Evolutionary conservation across 1,284 basidiomycete genomes (phyloP), one percentile per base, ranked within the genome.

Genomic region (Phaffia rhodozyma): DNA sequence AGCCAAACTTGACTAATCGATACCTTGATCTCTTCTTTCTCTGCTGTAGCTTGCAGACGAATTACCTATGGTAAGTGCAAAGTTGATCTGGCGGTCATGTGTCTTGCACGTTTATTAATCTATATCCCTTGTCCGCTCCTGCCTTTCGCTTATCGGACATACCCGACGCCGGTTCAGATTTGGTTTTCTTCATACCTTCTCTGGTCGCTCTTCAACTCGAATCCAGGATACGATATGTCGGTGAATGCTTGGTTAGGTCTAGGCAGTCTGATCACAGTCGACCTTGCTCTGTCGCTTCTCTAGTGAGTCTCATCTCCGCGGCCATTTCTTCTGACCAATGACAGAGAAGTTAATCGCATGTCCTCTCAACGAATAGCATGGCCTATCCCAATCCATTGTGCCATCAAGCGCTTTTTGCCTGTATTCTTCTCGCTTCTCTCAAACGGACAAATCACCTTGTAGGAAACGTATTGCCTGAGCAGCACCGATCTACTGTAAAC

Each of bases 161-260:
- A 16, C 13, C 38, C 38, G 38, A 53, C 25, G 7, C n/a, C 38
- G 4, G 27, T 49, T n/a, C 47, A 49, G 57, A n/a, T 58, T 30
- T 61, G 60, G 60, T 61, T 61, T 54, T 55, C 60, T 13, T 30
- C 49, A 6, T 61, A 52, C 50, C 25, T 61, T 25, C 50, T 61
- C 49, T 61, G 60, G 60, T 34, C 60, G 27, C 23, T 47, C 20
- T 61, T 61, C 53, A 54, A 61, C 34, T 55, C 52, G 13, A 29
- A n/a, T 3, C 51, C 51, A 23, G 60, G 60, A 34, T 61, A 55
- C 23, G 16, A n/a, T 16, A 13, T 38, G 13, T 5, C 25, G 11
- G 54, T 54, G n/a, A 48, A 55, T 16, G 32, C 51, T 20, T 55
- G 34, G 30, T 52, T 61, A 43, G 60, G 54, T 20, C 30, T 50